phyloP scores from a whole-genome alignment of 2,329 filamentous ascomycete genomes.

The Gaeumannomyces tritici region DNA sequence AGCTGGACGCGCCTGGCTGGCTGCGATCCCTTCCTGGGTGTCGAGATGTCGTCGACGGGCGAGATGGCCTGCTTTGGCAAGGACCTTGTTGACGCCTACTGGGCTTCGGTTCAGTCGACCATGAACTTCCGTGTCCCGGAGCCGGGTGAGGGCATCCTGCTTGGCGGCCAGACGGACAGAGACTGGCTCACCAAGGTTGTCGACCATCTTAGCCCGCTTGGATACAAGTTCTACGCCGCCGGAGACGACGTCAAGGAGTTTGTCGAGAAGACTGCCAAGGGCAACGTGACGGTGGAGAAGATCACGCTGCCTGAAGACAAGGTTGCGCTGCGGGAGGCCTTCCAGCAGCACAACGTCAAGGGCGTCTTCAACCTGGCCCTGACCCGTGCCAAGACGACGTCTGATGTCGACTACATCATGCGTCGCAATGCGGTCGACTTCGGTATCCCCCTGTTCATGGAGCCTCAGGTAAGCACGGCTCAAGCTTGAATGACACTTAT shows the following conservation, averaged over 20 bases:
- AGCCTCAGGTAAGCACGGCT: conserved; percentile 53
- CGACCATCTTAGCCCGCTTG: conserved; percentile 77
- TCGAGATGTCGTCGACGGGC: conserved; percentile 94
- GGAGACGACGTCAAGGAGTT: conserved; percentile 72
- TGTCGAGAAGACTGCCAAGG: conserved; percentile 63
- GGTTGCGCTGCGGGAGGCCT: conserved; percentile 85
- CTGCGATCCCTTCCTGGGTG: conserved; percentile 92
- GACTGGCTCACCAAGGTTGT: conserved; percentile 69
- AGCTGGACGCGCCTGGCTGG: conserved; percentile 97
- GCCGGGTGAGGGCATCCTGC: conserved; percentile 87
- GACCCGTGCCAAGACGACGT: conserved; percentile 69
- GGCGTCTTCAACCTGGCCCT: conserved; percentile 93
- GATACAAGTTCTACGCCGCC: conserved; percentile 90
- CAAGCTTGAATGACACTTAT: conserved; percentile 17
- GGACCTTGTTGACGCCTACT: conserved; percentile 93
- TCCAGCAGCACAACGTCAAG: conserved; percentile 92
- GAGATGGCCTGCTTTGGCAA: conserved; percentile 99
- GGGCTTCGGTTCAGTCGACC: conserved; percentile 87
- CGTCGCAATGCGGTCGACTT: conserved; percentile 97
- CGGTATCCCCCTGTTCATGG: conserved; percentile 95
- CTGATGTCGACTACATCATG: conserved; percentile 98
- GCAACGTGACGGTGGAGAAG: conserved; percentile 65
- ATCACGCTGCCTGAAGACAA: conserved; percentile 98
- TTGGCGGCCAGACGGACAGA: conserved; percentile 70
- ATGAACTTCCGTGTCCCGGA: conserved; percentile 99